Evolutionary conservation across 257 asterid genomes (phyloP), one percentile per base, ranked within the genome.

Genomic region (Cruciata laevipes): DNA sequence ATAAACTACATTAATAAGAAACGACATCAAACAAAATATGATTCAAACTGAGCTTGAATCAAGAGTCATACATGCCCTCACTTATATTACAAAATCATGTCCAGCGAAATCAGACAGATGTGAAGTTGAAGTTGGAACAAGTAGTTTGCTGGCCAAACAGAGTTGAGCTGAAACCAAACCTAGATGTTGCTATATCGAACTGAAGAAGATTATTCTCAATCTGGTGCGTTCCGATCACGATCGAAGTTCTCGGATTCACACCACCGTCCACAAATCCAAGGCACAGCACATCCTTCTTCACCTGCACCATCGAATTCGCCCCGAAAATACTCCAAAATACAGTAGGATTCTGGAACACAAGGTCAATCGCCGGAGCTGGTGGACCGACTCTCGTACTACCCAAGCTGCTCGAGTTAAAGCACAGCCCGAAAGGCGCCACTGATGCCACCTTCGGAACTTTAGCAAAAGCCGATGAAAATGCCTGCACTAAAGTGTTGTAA

Each of bases 341-440:
- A 4, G 30, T 67, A 1, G 31, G 55, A 35, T 6, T 35, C 40
- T 55, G 71, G 8, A 67, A 55, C 25, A 84, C 85, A 7, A 88
- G 76, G 5, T 88, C 90, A 3, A 86, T 76, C 5, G 69, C 51
- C 14, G 87, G 92, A 51, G 73, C 88, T 4, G 60, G 16, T 0
- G 79, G 88, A 17, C 86, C 88, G 1, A 67, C 37, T 16, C 74
- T 60, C 3, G 81, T 73, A 75, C 59, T 70, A 6, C 74, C 38
- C 1, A 88, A 68, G 59, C 81, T 70, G 17, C 51, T 55, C 5
- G 87, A 73, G 7, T 72, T 78, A 53, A 76, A 88, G 49, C 96
- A 88, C 3, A 78, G 82, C 52, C 71, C 62, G 66, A 88, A 88
- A 16, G 93, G 90, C 17, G 73, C 73, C 56, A 85, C 86, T 0